Conservation (phyloP, 306 rosid genomes). For the Luffa aegyptiaca region DNA sequence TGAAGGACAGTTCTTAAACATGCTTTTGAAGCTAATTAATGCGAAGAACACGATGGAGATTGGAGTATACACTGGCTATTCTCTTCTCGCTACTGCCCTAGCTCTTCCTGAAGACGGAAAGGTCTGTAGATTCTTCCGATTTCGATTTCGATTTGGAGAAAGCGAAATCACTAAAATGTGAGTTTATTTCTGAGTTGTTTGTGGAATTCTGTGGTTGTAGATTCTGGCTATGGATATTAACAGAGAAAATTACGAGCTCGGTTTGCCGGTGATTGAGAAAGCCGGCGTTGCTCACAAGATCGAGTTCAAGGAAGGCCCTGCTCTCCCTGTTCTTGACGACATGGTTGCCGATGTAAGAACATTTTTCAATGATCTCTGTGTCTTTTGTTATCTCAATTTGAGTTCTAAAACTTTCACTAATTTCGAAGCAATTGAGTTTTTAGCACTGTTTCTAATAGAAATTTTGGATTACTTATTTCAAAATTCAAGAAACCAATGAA, state of each 20-base stretch:
- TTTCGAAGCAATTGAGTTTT: no score
- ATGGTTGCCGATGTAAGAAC: constrained; percentile 52
- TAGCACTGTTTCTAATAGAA: no score
- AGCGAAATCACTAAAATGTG: neutral
- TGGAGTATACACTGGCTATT: constrained; percentile 80
- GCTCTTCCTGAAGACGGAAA: constrained; percentile 91
- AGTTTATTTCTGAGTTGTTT: neutral
- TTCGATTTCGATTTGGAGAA: no score
- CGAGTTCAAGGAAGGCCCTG: constrained; percentile 91
- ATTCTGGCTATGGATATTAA: constrained; percentile 90
- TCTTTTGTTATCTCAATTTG: neutral
- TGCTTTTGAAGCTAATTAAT: constrained; percentile 62
- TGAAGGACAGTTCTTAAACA: constrained; percentile 13
- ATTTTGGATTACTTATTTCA: neutral
- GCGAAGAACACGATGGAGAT: constrained; percentile 42
- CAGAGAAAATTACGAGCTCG: constrained; percentile 79
- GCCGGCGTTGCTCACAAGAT: constrained; percentile 93
- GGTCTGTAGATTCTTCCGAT: constrained; percentile 20
- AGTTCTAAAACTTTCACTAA: neutral
- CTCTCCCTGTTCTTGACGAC: constrained; percentile 77
- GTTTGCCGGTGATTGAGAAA: constrained; percentile 60
- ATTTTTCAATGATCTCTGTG: neutral
- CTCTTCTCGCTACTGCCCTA: constrained; percentile 87
- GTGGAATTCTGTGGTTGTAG: constrained; percentile 16
- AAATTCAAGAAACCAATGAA: neutral